phyloP scores from a whole-genome alignment of 176 grass and related monocot genomes.

The Rhynchospora breviuscula region DNA sequence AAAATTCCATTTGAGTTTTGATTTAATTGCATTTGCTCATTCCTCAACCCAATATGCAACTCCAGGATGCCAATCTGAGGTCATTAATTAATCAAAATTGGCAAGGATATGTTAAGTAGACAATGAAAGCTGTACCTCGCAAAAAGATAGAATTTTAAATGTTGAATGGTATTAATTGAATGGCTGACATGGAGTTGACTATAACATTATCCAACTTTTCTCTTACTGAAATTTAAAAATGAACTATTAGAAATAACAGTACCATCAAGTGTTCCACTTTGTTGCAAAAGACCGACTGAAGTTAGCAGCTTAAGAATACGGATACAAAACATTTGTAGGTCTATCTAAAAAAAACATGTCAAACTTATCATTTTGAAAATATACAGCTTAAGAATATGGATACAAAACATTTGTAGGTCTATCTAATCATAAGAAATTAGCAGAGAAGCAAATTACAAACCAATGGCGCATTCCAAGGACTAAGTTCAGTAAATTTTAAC shows the following conservation, averaged over 20 bases:
- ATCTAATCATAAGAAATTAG: neutral
- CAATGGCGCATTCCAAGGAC: neutral
- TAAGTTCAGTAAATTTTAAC: neutral
- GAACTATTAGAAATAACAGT: neutral
- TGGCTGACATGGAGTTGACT: neutral
- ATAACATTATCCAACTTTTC: neutral
- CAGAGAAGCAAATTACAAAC: neutral
- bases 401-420: neutral
- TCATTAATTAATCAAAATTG: neutral
- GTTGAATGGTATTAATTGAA: neutral
- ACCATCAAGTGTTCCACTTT: neutral
- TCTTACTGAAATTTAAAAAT: neutral
- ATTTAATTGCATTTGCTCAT: neutral
- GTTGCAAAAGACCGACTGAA: neutral
- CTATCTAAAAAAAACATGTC: too few species aligned
- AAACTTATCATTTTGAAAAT: too few species aligned
- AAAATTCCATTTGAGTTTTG: neutral
- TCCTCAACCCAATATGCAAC: neutral
- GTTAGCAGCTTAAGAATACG: too few species aligned
- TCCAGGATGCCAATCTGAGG: neutral
- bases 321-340: too few species aligned
- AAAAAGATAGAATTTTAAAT: neutral
- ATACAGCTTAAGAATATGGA: too few species aligned
- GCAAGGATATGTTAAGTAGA: neutral
- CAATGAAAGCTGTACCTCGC: neutral